Percentiles rank a stretch among this genome's conserved stretches.
Conservation (phyloP, 345 rosid species). For the Carallia pectinifolia region DNA sequence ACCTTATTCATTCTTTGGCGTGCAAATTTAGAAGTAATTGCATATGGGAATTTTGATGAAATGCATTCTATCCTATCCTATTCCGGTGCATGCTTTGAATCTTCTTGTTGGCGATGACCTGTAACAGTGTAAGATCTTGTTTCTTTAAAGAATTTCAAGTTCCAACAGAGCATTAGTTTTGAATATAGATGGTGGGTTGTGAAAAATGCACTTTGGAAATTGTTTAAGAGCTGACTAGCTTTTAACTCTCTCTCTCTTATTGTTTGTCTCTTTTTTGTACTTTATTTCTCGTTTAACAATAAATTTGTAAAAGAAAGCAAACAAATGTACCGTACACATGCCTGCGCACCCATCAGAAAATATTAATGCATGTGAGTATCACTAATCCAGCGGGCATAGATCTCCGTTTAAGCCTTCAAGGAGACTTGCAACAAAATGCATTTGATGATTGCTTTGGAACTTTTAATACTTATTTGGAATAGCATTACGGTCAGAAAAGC, state of each 20-base stretch:
- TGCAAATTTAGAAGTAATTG: no score
- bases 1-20: no score
- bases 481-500: conserved; percentile 16
- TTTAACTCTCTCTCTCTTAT: conserved; percentile 7
- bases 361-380: conserved; percentile 11
- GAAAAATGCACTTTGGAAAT: conserved; percentile 26
- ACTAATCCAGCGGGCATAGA: conserved; percentile 12
- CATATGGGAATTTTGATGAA: background rate
- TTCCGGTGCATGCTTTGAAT: background rate
- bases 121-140: conserved; percentile 23
- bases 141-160: conserved; percentile 42
- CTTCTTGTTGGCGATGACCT: conserved; percentile 8
- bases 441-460: conserved; percentile 21
- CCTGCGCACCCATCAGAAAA: background rate
- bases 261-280: conserved; percentile 17
- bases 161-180: conserved; percentile 33
- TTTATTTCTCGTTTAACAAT: conserved; percentile 14
- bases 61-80: background rate
- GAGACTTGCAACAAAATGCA: conserved; percentile 2
- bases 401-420: background rate
- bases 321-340: background rate
- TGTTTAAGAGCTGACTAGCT: conserved; percentile 19
- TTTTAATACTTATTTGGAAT: conserved; percentile 1
- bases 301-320: background rate
- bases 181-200: conserved; percentile 8